Evolutionary conservation across 2,329 filamentous ascomycete species (phyloP), one percentile per base, ranked within the genome.

Genomic region (Cladophialophora immunda): DNA sequence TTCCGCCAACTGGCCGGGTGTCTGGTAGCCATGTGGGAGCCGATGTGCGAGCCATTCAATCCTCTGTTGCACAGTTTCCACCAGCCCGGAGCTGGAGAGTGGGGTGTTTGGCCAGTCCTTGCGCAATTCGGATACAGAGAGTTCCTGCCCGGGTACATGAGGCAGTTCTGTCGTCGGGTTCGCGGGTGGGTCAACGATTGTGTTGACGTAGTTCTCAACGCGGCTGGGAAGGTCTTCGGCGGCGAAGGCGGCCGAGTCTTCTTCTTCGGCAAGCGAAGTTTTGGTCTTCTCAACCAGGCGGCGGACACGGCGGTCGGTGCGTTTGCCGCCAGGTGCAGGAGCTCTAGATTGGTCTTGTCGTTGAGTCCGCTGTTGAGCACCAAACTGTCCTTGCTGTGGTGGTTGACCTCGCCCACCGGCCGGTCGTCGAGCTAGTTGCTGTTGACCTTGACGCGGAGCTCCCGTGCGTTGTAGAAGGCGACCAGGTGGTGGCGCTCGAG

Each of bases 31-130:
- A 47, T 74, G 72, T 27, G 71, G 71, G 8, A 74, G 57, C 15
- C 71, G 68, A 29, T 72, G 70, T 17, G 72, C 71, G 17, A 73
- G 69, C 70, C 68, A 73, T 41, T 71, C 66, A 36, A 74, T 69
- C 52, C 72, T 67, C 41, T 74, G 71, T 55, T 72, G 68, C 25
- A 74, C 67, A 22, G 65, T 67, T 38, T 72, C 70, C 27, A 65
- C 67, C 34, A 73, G 25, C 8, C 70, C 69, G 5, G 68, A 65
- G 25, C 38, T 54, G n/a, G 64, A 63, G 15, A 72, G 63, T 1
- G 72, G 71, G 13, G 70, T 73, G 64, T 72, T 70, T 9, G 72
- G 72, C 72, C 72, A 74, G 62, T 74, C 72, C 11, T 63, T 62
- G 52, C 66, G 70, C 27, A 74, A 58, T 17, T 64, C 59, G 17